Conservation (phyloP, 148 eudicot genomes). For the Bassia scoparia region DNA sequence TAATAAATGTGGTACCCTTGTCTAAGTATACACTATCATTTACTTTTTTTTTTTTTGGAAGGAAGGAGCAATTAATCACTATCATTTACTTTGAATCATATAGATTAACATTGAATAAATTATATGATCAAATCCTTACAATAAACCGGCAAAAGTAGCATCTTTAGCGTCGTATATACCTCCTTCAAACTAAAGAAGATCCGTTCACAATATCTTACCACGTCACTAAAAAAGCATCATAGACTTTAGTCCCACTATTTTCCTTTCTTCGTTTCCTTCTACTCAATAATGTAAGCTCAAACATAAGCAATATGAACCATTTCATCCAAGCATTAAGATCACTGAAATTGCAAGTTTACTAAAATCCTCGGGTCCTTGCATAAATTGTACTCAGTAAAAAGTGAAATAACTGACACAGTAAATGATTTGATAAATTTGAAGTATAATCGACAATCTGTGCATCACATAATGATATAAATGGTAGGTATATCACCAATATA, state of each 20-base stretch:
- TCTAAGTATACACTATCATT: not conserved
- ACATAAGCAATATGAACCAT: not conserved
- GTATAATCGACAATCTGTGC: not conserved
- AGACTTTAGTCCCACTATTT: not conserved
- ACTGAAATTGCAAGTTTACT: not conserved
- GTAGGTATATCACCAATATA: not conserved
- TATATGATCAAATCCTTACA: constrained; percentile 2
- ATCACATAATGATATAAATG: not conserved
- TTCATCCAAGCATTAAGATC: not conserved
- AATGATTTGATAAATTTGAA: not conserved
- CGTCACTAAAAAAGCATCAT: not conserved
- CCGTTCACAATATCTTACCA: not conserved
- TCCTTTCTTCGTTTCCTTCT: not conserved
- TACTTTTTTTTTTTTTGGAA: too few relatives aligned
- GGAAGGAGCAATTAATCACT: too few relatives aligned
- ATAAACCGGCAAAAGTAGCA: constrained; percentile 4
- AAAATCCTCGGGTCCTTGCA: not conserved
- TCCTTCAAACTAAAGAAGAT: not conserved
- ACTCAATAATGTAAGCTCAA: not conserved
- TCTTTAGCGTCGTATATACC: constrained; percentile 5
- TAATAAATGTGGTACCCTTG: not conserved
- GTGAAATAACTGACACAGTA: not conserved
- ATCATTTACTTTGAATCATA: too few relatives aligned
- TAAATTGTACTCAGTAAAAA: not conserved
- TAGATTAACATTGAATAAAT: not conserved